Base-by-base conservation (phyloP, 2,329 filamentous ascomycete genomes). In the Fusarium longipes region DNA sequence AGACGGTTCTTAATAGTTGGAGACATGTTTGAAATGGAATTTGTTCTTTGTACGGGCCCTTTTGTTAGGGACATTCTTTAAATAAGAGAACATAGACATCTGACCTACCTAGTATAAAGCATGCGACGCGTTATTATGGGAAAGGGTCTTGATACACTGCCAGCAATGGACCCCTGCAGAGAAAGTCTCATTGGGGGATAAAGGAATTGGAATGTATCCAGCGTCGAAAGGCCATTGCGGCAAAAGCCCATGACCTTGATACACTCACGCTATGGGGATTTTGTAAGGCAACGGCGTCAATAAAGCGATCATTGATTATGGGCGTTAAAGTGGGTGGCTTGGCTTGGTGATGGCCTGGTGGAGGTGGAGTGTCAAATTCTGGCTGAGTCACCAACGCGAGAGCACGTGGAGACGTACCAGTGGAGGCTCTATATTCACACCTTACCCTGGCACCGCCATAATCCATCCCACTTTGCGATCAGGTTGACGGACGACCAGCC, bases 321-420 rank as follows among this genome's bases (percentile, higher is more conserved):
- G 52, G 52, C 51, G 55, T 57, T 66, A 50, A n/a, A 63, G 50
- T 25, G 57, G 63, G 66, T 48, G 52, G 49, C 49, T 58, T 42
- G 39, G 49, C 45, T 40, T 42, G 39, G 24, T 33, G 56, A 35
- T 48, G 24, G 45, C 32, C n/a, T 29, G 43, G 51, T 36, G 51
- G 58, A 63, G 29, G 20, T 44, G 58, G 47, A 57, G 14, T 24
- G 29, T 17, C 5, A 17, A 27, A 33, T 12, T 29, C 12, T 18
- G 36, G 70, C 75, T 80, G 77, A 80, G 77, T 80, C 78, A 80
- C 67, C 47, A 12, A 59, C 75, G 69, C 75, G 73, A 69, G 57
- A 59, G 74, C 77, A 79, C 76, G 76, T 78, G 77, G 72, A 49
- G 65, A 59, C 70, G 71, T 74, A 54, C 30, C 40, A 27, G 45